Evolutionary conservation across 1,284 basidiomycete genomes (phyloP).

Genomic region (Neolentinus lepideus): DNA sequence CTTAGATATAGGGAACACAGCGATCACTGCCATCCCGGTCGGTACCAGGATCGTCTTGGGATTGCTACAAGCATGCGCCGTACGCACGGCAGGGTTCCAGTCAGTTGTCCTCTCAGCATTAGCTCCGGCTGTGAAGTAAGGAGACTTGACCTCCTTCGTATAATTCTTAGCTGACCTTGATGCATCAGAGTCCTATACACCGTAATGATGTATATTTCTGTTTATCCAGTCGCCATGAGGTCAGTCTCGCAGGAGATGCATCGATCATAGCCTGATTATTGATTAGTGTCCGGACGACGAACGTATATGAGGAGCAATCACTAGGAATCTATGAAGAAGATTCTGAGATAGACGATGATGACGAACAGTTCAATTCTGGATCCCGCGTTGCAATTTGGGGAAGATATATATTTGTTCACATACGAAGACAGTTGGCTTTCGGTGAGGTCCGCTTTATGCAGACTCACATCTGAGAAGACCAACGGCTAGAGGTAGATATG

Average conservation of each 20-base stretch:
- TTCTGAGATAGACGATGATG: slow-evolving; percentile 33
- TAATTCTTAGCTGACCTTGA: slow-evolving; percentile 10
- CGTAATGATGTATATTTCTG: slow-evolving; percentile 47
- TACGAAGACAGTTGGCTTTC: slow-evolving; percentile 83
- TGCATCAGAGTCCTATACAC: slow-evolving; percentile 45
- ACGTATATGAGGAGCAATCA: slow-evolving; percentile 93
- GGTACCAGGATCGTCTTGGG: slow-evolving; percentile 62
- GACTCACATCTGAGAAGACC: neutral
- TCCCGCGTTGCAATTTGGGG: slow-evolving; percentile 64
- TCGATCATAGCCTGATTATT: neutral
- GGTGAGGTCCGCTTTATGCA: slow-evolving; percentile 33
- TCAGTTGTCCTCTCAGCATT: slow-evolving; percentile 67
- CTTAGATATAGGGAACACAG: slow-evolving; percentile 79
- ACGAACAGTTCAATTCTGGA: slow-evolving; percentile 32
- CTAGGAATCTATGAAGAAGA: slow-evolving; percentile 66
- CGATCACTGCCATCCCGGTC: slow-evolving; percentile 64
- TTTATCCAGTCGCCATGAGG: slow-evolving; percentile 33
- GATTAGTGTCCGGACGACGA: slow-evolving; percentile 83
- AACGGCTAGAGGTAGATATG: slow-evolving; percentile 50
- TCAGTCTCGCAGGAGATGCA: slow-evolving; percentile 4
- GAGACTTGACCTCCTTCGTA: neutral
- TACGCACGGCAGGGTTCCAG: slow-evolving; percentile 85
- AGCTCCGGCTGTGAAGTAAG: slow-evolving; percentile 53
- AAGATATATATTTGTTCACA: slow-evolving; percentile 72
- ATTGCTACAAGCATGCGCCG: slow-evolving; percentile 69